Conservation (phyloP, 305 asterid genomes). For the Fraxinus baroniana region DNA sequence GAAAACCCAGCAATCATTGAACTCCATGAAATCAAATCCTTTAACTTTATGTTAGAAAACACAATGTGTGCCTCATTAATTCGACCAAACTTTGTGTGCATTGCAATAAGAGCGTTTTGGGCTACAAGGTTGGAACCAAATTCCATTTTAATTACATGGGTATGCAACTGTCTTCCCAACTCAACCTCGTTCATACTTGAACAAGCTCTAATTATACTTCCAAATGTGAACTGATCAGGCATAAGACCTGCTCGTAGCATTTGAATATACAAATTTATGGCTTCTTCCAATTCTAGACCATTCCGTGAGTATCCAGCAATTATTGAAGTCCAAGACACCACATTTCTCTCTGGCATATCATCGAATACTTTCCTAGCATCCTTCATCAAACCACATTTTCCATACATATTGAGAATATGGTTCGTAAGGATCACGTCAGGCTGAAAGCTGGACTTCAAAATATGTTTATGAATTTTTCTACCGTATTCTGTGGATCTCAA, state of each 20-base stretch:
- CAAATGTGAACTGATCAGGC: constrained; percentile 69
- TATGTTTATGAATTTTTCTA: constrained; percentile 45
- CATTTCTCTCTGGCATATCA: constrained; percentile 58
- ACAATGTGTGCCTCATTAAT: constrained; percentile 42
- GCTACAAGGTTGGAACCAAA: constrained; percentile 54
- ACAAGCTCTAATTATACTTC: constrained; percentile 61
- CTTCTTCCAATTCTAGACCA: constrained; percentile 53
- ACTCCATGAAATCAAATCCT: constrained; percentile 81
- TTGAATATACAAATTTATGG: constrained; percentile 45
- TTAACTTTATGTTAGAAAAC: constrained; percentile 42
- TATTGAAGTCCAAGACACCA: constrained; percentile 69
- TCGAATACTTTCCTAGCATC: constrained; percentile 70
- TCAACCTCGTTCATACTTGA: constrained; percentile 37
- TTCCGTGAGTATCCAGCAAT: constrained; percentile 65
- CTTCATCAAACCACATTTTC: constrained; percentile 59
- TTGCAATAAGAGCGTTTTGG: constrained; percentile 68
- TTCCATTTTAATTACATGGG: constrained; percentile 58
- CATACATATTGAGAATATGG: constrained; percentile 67
- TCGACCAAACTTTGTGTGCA: constrained; percentile 55
- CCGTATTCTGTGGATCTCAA: constrained; percentile 50
- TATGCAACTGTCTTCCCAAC: constrained; percentile 61
- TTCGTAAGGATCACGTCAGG: constrained; percentile 65
- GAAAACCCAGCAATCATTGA: constrained; percentile 76
- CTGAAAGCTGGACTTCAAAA: constrained; percentile 40
- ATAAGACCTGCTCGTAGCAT: constrained; percentile 47